Evolutionary conservation across 164 flowering plant genomes (phyloP), one percentile per base, ranked within the genome.

Genomic region (Nymphaea colorata): DNA sequence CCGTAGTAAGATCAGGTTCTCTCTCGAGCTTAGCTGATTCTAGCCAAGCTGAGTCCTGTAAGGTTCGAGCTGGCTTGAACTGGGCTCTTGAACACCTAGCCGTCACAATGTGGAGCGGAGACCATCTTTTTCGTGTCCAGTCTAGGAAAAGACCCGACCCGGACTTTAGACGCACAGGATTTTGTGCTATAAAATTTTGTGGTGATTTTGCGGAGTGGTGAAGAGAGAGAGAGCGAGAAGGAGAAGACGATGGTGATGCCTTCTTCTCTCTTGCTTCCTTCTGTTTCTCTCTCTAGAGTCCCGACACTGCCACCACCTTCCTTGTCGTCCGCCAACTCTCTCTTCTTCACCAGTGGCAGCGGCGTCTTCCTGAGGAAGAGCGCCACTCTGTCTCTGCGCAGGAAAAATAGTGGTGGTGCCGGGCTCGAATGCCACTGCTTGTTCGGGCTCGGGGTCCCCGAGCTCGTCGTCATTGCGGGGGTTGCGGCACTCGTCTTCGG

Each of bases 361-460:
- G 66, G 44, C n/a, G 63, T 59, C 15, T 41, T 71, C 4, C 8
- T 62, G 47, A 73, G 44, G 76, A 79, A 67, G 73, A 70, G 15
- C 61, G 59, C 51, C 44, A 61, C 65, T 51, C 6, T 66, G 64
- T 64, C 72, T 57, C 65, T 64, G 70, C 68, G 43, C 68, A 71
- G 83, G 65, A 76, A 68, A 41, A 61, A 68, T 61, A 62, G 70
- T 59, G 69, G 66, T 42, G 76, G 43, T 47, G 76, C 65, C 75
- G 84, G 96, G 41, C 73, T 90, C 44, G 74, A 83, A 5, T 81
- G 86, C 75, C 78, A 72, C 42, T 86, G 90, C 67, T 70, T 90
- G 76, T 93, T 93, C 68, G 96, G 98, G 15, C 86, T 93, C 36
- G 98, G 98, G 17, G 86, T 93, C 47, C 96, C 98, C 2, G 98